Evolutionary conservation across 2,329 filamentous ascomycete species (phyloP).

Genomic region (Colletotrichum cordylinicola): DNA sequence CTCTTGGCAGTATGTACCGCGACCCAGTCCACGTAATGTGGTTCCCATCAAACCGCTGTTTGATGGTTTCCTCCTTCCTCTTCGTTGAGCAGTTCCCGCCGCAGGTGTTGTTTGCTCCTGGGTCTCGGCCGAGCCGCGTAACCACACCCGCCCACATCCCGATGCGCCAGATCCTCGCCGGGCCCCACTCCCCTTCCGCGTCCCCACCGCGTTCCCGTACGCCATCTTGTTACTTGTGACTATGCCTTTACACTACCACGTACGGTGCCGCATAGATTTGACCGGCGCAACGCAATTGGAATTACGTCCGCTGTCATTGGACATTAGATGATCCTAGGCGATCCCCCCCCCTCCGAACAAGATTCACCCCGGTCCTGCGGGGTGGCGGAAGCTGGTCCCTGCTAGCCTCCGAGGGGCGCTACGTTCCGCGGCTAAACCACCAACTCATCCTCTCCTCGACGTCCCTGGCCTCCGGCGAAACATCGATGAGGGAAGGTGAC

Average conservation of each 20-base stretch:
- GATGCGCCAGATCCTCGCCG: not conserved
- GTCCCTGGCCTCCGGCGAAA: not conserved
- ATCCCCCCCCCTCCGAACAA: not conserved
- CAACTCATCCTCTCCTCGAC: not conserved
- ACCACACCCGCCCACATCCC: constrained; percentile 14
- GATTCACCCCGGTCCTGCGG: not conserved
- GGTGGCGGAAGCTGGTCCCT: not conserved
- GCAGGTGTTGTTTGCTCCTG: not conserved
- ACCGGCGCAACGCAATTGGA: constrained; percentile 5
- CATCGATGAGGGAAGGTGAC: constrained; percentile 7
- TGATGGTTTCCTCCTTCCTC: not conserved
- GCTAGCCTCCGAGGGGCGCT: not conserved
- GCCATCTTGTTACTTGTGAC: not conserved
- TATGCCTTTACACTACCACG: not conserved
- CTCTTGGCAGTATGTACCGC: not conserved
- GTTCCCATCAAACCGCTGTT: not conserved
- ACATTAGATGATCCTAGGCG: not conserved
- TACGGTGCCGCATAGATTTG: not conserved
- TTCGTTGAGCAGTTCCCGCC: not conserved
- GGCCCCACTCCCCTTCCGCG: not conserved
- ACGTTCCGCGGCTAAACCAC: not conserved
- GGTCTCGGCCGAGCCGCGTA: constrained; percentile 16
- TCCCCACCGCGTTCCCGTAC: not conserved
- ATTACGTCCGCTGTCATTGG: constrained; percentile 5
- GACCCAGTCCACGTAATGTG: not conserved